These are phyloP conservation scores for Stagonosporopsis rhizophila DNA, from an alignment of 2,329 filamentous ascomycete species.

Conservation along the genomic window DNA sequence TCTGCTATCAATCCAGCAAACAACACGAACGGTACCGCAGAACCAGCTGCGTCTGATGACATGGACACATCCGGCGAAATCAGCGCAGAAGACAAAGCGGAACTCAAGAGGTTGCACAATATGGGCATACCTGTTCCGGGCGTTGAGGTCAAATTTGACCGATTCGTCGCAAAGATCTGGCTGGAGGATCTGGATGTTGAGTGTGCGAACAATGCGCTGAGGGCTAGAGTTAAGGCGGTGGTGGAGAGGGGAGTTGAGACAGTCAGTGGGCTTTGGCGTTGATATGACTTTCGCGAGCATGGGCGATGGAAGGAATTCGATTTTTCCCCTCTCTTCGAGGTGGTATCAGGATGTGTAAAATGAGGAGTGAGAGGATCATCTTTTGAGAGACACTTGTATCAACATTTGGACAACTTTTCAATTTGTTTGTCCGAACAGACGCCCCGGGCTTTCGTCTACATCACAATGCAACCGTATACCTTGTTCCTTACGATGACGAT, in stretches of 20 bases:
- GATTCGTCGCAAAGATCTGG: slow-evolving; percentile 87
- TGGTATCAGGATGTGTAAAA: background rate
- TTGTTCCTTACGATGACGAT: too few relatives aligned
- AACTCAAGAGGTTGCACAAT: slow-evolving; percentile 79
- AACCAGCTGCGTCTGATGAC: background rate
- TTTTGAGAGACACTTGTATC: background rate
- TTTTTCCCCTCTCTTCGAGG: background rate
- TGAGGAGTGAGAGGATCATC: too few relatives aligned
- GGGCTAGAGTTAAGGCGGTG: slow-evolving; percentile 84
- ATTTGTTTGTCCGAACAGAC: background rate
- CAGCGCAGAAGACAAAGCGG: slow-evolving; percentile 50
- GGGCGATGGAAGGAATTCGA: background rate
- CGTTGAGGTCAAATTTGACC: slow-evolving; percentile 85
- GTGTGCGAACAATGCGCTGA: slow-evolving; percentile 77
- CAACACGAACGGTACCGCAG: slow-evolving; percentile 1
- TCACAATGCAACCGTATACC: too few relatives aligned
- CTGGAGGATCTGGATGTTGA: slow-evolving; percentile 91
- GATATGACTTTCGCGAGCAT: background rate
- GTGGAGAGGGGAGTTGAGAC: slow-evolving; percentile 90
- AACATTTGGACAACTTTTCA: background rate
- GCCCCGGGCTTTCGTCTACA: background rate
- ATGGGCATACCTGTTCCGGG: slow-evolving; percentile 92
- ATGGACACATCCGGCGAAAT: slow-evolving; percentile 10
- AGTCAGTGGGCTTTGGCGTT: slow-evolving; percentile 57
- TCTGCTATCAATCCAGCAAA: slow-evolving; percentile 43